Evolutionary conservation across 2,329 filamentous ascomycete species (phyloP).

Genomic region (Domatiomyces globalis): DNA sequence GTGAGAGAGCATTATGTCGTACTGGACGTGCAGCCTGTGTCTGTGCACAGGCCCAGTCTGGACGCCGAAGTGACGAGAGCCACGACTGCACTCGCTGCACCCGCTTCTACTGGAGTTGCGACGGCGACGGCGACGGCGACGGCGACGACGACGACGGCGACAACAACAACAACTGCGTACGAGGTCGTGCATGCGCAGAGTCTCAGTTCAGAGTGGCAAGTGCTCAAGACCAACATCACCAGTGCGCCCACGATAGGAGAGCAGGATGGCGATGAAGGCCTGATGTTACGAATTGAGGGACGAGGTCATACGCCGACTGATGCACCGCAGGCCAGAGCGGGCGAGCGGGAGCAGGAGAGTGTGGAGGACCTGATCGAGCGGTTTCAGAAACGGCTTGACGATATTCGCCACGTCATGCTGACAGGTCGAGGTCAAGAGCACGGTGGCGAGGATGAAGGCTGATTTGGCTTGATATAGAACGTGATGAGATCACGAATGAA

Average conservation of each 20-base stretch:
- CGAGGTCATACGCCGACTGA: slow-evolving; percentile 14
- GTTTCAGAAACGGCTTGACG: slow-evolving; percentile 31
- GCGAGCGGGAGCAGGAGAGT: slow-evolving; percentile 20
- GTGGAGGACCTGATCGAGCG: slow-evolving; percentile 34
- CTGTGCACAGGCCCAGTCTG: slow-evolving; percentile 17
- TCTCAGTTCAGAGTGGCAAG: slow-evolving; percentile 60
- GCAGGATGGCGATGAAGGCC: slow-evolving; percentile 33
- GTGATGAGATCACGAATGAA: neutral
- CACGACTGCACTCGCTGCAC: slow-evolving; percentile 1
- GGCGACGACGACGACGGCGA: slow-evolving; percentile 30
- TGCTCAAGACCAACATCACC: slow-evolving; percentile 39
- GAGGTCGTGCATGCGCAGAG: slow-evolving; percentile 56
- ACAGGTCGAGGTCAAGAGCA: neutral
- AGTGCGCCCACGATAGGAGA: slow-evolving; percentile 51
- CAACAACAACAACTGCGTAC: slow-evolving; percentile 24
- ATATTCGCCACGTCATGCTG: slow-evolving; percentile 28
- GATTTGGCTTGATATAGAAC: neutral
- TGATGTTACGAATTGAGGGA: slow-evolving; percentile 34
- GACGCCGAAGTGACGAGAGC: slow-evolving; percentile 11
- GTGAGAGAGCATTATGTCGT: slow-evolving; percentile 43
- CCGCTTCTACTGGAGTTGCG: slow-evolving; percentile 38
- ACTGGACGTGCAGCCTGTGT: slow-evolving; percentile 36
- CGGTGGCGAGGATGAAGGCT: neutral
- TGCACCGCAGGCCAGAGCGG: slow-evolving; percentile 17
- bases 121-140: slow-evolving; percentile 28